These are phyloP conservation scores for Triticum aestivum DNA, from an alignment of 176 grass and related monocot genomes.

Conservation along the genomic window IWGSC_CS_RefSeq_v2.1 NC_057808.1:372277173-372277672, in stretches of 20 bases:
- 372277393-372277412: constrained; percentile 39
- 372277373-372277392: constrained; percentile 44
- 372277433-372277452: constrained; percentile 64
- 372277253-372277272: constrained; percentile 47
- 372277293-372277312: constrained; percentile 36
- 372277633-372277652: constrained; percentile 67
- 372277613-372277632: constrained; percentile 54
- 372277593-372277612: constrained; percentile 57
- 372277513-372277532: constrained; percentile 77
- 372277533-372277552: constrained; percentile 59
- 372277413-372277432: constrained; percentile 55
- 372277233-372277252: constrained; percentile 61
- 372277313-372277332: constrained; percentile 59
- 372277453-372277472: constrained; percentile 54
- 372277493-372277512: constrained; percentile 51
- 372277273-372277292: constrained; percentile 38
- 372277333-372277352: constrained; percentile 67
- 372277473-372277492: constrained; percentile 45
- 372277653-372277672: constrained; percentile 48
- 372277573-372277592: constrained; percentile 37
- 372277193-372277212: constrained; percentile 43
- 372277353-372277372: not conserved
- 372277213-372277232: constrained; percentile 71
- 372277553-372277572: constrained; percentile 55
- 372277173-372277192: constrained; percentile 40